These are phyloP conservation scores for Entonaema liquescens DNA, from an alignment of 495 filamentous ascomycete species.

Conservation along the genomic window DNA sequence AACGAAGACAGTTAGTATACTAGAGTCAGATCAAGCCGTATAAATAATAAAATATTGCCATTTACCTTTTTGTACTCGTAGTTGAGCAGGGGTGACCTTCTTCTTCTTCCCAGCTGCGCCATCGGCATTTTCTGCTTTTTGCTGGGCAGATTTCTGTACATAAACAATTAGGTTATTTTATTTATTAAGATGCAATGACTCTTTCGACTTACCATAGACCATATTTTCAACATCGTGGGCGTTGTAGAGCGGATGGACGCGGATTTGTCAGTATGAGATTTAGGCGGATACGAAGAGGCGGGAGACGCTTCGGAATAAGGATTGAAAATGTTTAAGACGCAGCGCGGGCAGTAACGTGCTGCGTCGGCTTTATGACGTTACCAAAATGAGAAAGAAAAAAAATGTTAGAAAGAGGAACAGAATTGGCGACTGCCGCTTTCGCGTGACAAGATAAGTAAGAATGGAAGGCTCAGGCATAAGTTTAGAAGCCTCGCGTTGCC, in stretches of 20 bases:
- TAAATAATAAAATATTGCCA: slow-evolving; percentile 7
- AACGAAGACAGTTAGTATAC: background rate
- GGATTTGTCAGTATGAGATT: background rate
- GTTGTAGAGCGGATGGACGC: background rate
- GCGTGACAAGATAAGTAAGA: slow-evolving; percentile 20
- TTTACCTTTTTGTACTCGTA: slow-evolving; percentile 94
- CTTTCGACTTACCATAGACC: slow-evolving; percentile 85
- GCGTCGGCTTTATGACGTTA: background rate
- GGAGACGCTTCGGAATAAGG: too few relatives aligned
- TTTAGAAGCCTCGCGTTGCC: slow-evolving; percentile 21
- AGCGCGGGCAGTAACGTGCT: background rate
- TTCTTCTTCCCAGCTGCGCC: slow-evolving; percentile 85
- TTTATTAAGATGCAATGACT: background rate
- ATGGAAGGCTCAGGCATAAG: slow-evolving; percentile 12
- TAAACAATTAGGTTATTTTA: slow-evolving; percentile 16
- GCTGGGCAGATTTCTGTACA: slow-evolving; percentile 88
- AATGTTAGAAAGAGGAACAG: background rate
- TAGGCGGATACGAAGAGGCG: background rate
- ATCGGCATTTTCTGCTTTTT: slow-evolving; percentile 87
- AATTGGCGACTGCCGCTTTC: background rate
- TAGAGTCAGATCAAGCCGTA: background rate
- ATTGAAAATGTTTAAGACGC: background rate
- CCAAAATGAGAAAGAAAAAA: background rate
- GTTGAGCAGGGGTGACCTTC: slow-evolving; percentile 95
- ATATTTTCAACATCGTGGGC: slow-evolving; percentile 95